Percentiles rank a stretch among this genome's conserved stretches.
Conservation (phyloP, 768 basidiomycete genomes). For the Lactarius vividus region DNA sequence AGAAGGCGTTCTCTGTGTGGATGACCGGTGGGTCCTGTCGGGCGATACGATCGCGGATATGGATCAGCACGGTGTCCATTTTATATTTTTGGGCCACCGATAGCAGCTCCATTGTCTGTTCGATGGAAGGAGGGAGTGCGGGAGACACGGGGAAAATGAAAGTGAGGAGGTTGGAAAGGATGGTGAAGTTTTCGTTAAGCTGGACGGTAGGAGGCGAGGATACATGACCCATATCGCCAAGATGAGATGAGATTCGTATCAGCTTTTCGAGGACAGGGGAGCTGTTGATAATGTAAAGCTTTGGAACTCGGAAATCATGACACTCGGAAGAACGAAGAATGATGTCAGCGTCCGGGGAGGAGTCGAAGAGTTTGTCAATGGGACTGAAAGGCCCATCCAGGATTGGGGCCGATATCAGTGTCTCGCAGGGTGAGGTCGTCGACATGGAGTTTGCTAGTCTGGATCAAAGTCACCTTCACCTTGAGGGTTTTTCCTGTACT, state of each 20-base stretch:
- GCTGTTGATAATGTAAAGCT: background rate
- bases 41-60: background rate
- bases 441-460: too few relatives aligned
- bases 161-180: background rate
- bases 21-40: background rate
- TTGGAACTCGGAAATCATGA: background rate
- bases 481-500: too few relatives aligned
- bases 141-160: background rate
- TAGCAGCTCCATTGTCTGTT: background rate
- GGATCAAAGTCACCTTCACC: too few relatives aligned
- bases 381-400: too few relatives aligned
- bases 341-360: background rate
- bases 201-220: background rate
- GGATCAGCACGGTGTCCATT: background rate
- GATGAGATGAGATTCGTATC: background rate
- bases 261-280: conserved; percentile 12
- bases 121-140: background rate
- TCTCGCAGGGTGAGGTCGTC: too few relatives aligned
- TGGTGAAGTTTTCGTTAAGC: background rate
- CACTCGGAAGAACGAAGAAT: background rate
- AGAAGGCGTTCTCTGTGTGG: background rate
- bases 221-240: background rate
- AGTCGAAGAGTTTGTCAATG: background rate
- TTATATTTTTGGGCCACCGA: conserved; percentile 6
- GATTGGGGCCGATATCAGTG: too few relatives aligned